Evolutionary conservation across 805 yeast genomes (phyloP), one percentile per base, ranked within the genome.

Genomic region (Saccharomycopsis schoenii): DNA sequence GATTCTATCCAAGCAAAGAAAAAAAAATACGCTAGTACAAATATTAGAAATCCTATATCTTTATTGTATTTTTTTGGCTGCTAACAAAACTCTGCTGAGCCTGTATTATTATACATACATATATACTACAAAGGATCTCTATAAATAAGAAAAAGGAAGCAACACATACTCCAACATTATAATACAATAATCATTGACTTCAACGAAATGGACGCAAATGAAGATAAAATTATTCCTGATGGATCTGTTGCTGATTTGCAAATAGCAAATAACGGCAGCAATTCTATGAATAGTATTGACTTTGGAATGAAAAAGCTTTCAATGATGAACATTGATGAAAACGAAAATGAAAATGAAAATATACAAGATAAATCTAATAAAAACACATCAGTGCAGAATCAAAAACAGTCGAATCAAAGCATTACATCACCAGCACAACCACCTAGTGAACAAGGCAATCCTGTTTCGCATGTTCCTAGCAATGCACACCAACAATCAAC

Each of bases 401-500:
- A 47, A 15, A 47, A 17, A 19, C 57, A 37, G 57, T 17, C 29
- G 40, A 52, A 17, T 29, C 34, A 29, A 29, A 29, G 34, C 6
- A 29, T 29, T 29, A 29, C 24, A 47, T 29, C 5, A 55, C 56
- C 21, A 37, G 56, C 4, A 36, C 61, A 55, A 17, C 42, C 61
- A 36, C 58, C 69, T 41, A 77, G 89, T 24, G 36, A 24, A 40
- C 40, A 47, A 24, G 41, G 41, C 17, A 41, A 29, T 58, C 55
- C 61, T 19, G 50, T 73, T 12, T 19, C 56, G 9, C 19, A 55
- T 24, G 17, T 36, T 3, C 34, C 55, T 17, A 17, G 25, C 39
- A 56, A 52, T 55, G 58, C 17, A 56, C 43, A 11, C 37, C 29
- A 36, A 56, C 57, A 57, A 60, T 60, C 39, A 62, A 54, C 56